These are phyloP conservation scores for Aspergillus asperescens DNA, from an alignment of 495 filamentous ascomycete species.

Conservation along the genomic window DNA sequence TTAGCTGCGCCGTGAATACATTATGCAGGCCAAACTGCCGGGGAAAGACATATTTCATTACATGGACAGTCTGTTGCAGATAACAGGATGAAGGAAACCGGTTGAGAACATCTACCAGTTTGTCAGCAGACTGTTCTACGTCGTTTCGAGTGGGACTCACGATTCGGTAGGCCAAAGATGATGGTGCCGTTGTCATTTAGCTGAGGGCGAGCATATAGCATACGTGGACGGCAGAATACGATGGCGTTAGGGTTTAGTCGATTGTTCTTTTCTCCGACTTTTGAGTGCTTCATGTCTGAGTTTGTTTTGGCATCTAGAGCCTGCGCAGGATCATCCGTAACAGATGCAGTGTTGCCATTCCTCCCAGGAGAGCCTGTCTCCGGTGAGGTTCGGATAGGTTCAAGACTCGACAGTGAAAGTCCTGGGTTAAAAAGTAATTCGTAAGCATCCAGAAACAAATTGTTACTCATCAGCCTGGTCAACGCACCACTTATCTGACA, in stretches of 20 bases:
- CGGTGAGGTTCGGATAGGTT: slow-evolving; percentile 4
- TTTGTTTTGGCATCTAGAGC: neutral
- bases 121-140: neutral
- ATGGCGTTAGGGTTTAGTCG: slow-evolving; percentile 53
- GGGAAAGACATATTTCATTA: slow-evolving; percentile 93
- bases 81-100: slow-evolving; percentile 53
- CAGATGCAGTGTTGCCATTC: neutral
- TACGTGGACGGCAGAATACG: slow-evolving; percentile 72
- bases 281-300: neutral
- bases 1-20: slow-evolving; percentile 68
- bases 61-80: slow-evolving; percentile 52
- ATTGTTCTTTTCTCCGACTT: neutral
- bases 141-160: neutral
- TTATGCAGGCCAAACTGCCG: slow-evolving; percentile 86
- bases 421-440: slow-evolving; percentile 27
- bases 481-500: slow-evolving; percentile 70
- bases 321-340: neutral
- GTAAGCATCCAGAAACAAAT: neutral
- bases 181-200: slow-evolving; percentile 62
- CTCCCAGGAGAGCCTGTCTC: neutral
- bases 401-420: slow-evolving; percentile 42
- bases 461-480: neutral
- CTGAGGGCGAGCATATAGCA: slow-evolving; percentile 74
- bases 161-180: slow-evolving; percentile 65
- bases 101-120: slow-evolving; percentile 71